Evolutionary conservation across 345 rosid genomes (phyloP), one percentile per base, ranked within the genome.

Genomic region (Camelina sativa): DNA sequence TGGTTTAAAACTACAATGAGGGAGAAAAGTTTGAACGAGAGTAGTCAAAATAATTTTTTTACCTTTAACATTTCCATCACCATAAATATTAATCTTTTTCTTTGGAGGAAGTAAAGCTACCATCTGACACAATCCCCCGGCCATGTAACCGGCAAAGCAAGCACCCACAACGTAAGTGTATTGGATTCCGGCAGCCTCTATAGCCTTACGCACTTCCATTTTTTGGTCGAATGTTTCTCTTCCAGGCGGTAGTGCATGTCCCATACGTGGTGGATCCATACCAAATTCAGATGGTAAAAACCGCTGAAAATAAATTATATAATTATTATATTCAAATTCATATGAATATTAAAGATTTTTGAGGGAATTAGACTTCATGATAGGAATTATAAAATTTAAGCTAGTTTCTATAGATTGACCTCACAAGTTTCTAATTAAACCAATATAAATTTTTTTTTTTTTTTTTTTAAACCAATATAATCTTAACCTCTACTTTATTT

Each of bases 201-300:
- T 90, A 2, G 92, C 98, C 13, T 56, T 84, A 59, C 97, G 87
- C 19, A 91, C 92, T 8, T 13, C 62, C 96, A 91, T 87, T 78
- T 94, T 94, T 57, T 91, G 83, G 53, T 91, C 98, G 35, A 94
- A 91, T 0, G 95, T 67, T 52, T 80, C 93, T 68, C 88, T 85
- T 61, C 97, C 97, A 0, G 98, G 99, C 20, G 86, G 92, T 8
- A 95, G 65, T 2, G 97, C 97, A 11, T 87, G 63, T 30, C 59
- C 84, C 98, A 94, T 94, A 11, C 82, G 64, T 0, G 96, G 59
- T 28, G 97, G 95, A 73, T 94, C 96, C 82, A 85, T 91, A 4
- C 98, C 98, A 66, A 90, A 94, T 65, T 94, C 98, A 2, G 97
- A 91, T 0, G 96, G 97, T 79, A 94, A 71, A 72, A 94, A 91